Evolutionary conservation across 2,329 filamentous ascomycete species (phyloP).

Genomic region (Talaromyces atroroseus): DNA sequence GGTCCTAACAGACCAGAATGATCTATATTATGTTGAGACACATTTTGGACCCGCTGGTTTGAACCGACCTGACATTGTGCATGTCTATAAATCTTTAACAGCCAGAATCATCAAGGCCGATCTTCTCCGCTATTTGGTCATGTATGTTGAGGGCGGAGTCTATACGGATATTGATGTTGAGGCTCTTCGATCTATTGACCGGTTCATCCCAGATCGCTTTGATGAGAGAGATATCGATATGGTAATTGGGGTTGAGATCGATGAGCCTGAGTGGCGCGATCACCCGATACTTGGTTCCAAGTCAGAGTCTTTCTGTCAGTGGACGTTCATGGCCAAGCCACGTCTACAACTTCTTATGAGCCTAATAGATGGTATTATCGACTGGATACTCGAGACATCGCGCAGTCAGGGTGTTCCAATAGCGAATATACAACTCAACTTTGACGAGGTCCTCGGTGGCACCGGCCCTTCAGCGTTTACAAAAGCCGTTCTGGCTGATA

Average conservation of each 20-base stretch:
- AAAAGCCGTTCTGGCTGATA: conserved; percentile 58
- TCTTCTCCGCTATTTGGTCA: conserved; percentile 60
- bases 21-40: conserved; percentile 61
- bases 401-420: conserved; percentile 55
- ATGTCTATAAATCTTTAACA: conserved; percentile 55
- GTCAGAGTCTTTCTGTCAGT: conserved; percentile 67
- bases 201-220: conserved; percentile 56
- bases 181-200: conserved; percentile 47
- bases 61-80: conserved; percentile 61
- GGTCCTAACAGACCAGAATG: conserved; percentile 64
- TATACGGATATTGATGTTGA: conserved; percentile 59
- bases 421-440: conserved; percentile 59
- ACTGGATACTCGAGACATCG: conserved; percentile 58
- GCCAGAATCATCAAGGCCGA: conserved; percentile 62
- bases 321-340: conserved; percentile 68
- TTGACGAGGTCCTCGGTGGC: conserved; percentile 67
- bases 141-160: conserved; percentile 60
- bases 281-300: conserved; percentile 64
- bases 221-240: conserved; percentile 59
- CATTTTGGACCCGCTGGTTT: conserved; percentile 61
- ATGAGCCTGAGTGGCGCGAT: conserved; percentile 59
- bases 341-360: conserved; percentile 62
- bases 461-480: conserved; percentile 69
- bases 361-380: conserved; percentile 63
- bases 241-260: conserved; percentile 66